Evolutionary conservation across 352 stramenopile species (phyloP).

Genomic region (Achlya hypogyna): DNA sequence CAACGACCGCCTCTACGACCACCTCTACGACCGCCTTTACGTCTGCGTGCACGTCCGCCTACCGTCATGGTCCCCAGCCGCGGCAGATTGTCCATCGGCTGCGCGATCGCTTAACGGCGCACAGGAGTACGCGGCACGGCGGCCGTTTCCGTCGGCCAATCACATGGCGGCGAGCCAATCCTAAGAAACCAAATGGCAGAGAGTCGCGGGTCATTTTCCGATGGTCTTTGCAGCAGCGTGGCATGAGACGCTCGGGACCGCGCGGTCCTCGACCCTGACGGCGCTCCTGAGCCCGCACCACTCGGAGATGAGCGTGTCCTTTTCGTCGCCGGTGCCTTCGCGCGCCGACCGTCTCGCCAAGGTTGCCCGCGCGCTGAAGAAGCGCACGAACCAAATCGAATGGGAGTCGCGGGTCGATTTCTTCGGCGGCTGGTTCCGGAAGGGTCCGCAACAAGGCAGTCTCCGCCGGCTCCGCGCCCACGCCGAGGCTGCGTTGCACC

Average conservation of each 20-base stretch:
- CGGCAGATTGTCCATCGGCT: too few relatives aligned
- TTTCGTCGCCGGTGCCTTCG: neutral
- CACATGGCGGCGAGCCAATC: neutral
- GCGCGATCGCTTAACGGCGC: too few relatives aligned
- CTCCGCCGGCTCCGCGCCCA: slow-evolving; percentile 6
- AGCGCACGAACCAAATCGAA: slow-evolving; percentile 9
- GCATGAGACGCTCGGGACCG: too few relatives aligned
- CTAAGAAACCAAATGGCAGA: neutral
- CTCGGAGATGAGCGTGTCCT: neutral
- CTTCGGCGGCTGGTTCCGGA: neutral
- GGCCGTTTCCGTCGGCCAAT: neutral
- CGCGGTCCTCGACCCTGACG: neutral
- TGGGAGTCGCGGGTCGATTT: neutral
- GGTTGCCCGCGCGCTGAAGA: neutral
- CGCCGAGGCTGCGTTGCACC: slow-evolving; percentile 12
- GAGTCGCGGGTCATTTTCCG: neutral
- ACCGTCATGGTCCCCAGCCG: too few relatives aligned
- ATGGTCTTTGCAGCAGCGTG: neutral
- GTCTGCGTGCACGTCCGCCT: too few relatives aligned
- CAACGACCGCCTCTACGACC: too few relatives aligned
- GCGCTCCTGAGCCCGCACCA: neutral
- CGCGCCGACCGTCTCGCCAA: slow-evolving; percentile 1
- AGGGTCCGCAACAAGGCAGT: neutral
- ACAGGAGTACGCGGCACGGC: too few relatives aligned
- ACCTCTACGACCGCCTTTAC: too few relatives aligned